phyloP scores from a whole-genome alignment of 1,139 yeast species.

The Taphrina confusa region DNA sequence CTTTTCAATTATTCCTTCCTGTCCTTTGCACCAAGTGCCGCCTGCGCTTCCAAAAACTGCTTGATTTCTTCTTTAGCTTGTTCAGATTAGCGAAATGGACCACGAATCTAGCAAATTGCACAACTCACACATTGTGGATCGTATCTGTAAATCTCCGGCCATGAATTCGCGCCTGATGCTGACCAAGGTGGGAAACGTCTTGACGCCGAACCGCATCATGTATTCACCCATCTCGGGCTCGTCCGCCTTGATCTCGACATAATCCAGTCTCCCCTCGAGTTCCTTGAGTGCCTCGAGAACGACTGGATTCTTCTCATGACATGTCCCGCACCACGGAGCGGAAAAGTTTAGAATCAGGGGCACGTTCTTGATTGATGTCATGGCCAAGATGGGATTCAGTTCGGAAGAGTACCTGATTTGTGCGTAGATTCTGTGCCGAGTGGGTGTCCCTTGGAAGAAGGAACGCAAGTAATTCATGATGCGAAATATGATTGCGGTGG shows the following conservation, averaged over 20 bases:
- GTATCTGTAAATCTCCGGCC: slow-evolving; percentile 18
- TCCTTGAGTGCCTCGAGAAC: slow-evolving; percentile 19
- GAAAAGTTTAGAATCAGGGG: slow-evolving; percentile 30
- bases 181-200: slow-evolving; percentile 27
- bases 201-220: slow-evolving; percentile 19
- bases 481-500: too few relatives aligned
- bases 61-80: slow-evolving; percentile 5
- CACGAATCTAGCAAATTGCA: too few relatives aligned
- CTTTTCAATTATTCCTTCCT: slow-evolving; percentile 6
- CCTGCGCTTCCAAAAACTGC: slow-evolving; percentile 6
- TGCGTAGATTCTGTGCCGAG: slow-evolving; percentile 26
- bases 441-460: slow-evolving; percentile 6
- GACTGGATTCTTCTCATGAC: slow-evolving; percentile 13
- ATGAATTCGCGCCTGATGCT: slow-evolving; percentile 29
- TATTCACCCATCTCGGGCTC: slow-evolving; percentile 20
- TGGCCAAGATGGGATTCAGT: slow-evolving; percentile 19
- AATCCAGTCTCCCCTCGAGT: slow-evolving; percentile 25
- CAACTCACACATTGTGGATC: slow-evolving; percentile 12
- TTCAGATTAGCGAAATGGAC: too few relatives aligned
- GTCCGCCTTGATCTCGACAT: slow-evolving; percentile 31
- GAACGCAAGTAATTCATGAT: slow-evolving; percentile 34
- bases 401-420: slow-evolving; percentile 22
- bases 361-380: slow-evolving; percentile 26
- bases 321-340: slow-evolving; percentile 28
- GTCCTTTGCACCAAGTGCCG: slow-evolving; percentile 22